Evolutionary conservation across 1,139 yeast species (phyloP), one percentile per base, ranked within the genome.

Genomic region (Geotrichum aggregatum): DNA sequence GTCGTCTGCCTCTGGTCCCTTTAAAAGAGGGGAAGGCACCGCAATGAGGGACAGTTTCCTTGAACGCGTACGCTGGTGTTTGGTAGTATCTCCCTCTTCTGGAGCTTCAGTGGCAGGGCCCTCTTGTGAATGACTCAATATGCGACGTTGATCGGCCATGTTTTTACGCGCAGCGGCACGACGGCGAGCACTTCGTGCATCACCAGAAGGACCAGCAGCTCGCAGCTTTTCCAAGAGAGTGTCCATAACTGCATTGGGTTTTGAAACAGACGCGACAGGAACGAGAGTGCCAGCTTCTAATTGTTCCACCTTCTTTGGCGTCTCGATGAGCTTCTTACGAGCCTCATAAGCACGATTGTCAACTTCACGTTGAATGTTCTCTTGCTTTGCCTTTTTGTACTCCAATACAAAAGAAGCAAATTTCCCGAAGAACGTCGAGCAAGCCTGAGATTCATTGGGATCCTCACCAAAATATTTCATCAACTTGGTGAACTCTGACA

Each of bases 381-480:
- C 96, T 30, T 71, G 71, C 59, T 87, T 86, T 3, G 86, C 95
- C 59, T 81, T 80, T 65, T 81, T 84, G 71, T 84, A 92, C 61
- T 87, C 91, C 43, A 73, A 73, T 14, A 85, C 76, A 67, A 92
- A 92, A 53, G 79, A 77, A 2, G 88, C 72, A 65, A 92, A 86
- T 64, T 84, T 84, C 55, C 78, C 72, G 63, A 92, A 83, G 65
- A 92, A 91, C 1, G 83, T 72, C 56, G 79, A 78, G 55, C 82
- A 78, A 58, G 89, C 80, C 14, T 78, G 71, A 4, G 72, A 63
- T 62, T 87, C 95, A 3, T 70, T 66, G 1, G 80, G 75, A 62
- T 84, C 83, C 66, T 92, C 98, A 7, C 98, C 98, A 67, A 84
- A 92, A 64, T 80, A 84, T 48, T 72, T 72, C 92, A 92, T 83